Base-by-base conservation (phyloP, 1,139 yeast genomes). In the Groenewaldozyma sp. region DNA sequence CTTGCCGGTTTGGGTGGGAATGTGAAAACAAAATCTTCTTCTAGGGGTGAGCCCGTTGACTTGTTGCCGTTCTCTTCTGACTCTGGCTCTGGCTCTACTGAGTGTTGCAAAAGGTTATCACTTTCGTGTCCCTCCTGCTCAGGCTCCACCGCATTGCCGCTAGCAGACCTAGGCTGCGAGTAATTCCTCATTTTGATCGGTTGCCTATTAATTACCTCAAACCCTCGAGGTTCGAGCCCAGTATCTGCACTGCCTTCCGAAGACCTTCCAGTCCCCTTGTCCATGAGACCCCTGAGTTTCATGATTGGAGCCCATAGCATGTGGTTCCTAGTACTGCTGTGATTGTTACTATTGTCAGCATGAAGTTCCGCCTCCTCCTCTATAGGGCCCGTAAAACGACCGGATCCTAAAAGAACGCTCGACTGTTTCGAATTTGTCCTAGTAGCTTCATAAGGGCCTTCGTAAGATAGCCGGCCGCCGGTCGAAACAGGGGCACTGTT, bases 141-240 rank as follows among this genome's bases (percentile, higher is more conserved):
- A n/a, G n/a, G n/a, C n/a, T n/a, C n/a, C n/a, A n/a, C n/a, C n/a
- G n/a, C n/a, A n/a, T n/a, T n/a, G n/a, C n/a, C n/a, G n/a, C n/a
- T n/a, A n/a, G n/a, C n/a, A n/a, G n/a, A n/a, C n/a, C n/a, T n/a
- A n/a, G n/a, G n/a, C n/a, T n/a, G n/a, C n/a, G n/a, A n/a, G n/a
- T n/a, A n/a, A n/a, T n/a, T n/a, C n/a, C n/a, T n/a, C n/a, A n/a
- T n/a, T 11, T 22, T 22, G 11, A 53, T 53, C 1, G 52, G 54
- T 26, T 49, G 56, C 9, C 58, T 44, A 16, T 52, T 43, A 38
- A 53, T 35, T 7, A 53, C 56, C 37, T 53, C 52, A 41, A 53
- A 53, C 13, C 57, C 56, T 24, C 40, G 34, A n/a, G 48, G 49
- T 16, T 45, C 43, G 17, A 44, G 31, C 7, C 43, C 35, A n/a